Evolutionary conservation across 164 flowering plant genomes (phyloP).

Genomic region (Vitis rupestris): DNA sequence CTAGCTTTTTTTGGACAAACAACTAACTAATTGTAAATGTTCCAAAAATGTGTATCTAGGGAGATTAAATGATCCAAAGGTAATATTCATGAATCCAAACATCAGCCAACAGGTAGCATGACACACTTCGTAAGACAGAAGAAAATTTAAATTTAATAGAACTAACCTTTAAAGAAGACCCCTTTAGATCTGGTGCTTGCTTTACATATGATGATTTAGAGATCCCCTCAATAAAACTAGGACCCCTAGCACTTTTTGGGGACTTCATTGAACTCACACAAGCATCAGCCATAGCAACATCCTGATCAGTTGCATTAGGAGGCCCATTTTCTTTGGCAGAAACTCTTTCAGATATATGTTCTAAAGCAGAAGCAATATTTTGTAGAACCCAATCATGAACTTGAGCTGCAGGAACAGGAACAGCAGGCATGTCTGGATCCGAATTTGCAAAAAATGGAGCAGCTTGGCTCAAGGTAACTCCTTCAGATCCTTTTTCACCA

Average conservation of each 20-base stretch:
- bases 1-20: too few species aligned
- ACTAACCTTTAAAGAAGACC: constrained; percentile 86
- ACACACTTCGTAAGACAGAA: not conserved
- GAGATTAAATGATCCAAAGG: too few species aligned
- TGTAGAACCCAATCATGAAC: constrained; percentile 92
- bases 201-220: constrained; percentile 84
- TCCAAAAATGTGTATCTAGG: too few species aligned
- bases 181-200: constrained; percentile 79
- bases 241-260: constrained; percentile 52
- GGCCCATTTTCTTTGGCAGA: constrained; percentile 82
- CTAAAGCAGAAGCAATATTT: constrained; percentile 65
- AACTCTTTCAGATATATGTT: constrained; percentile 62
- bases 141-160: not conserved
- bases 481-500: constrained; percentile 76
- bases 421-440: constrained; percentile 99
- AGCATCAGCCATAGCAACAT: constrained; percentile 90
- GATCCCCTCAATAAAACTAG: constrained; percentile 82
- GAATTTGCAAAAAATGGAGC: constrained; percentile 98
- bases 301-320: constrained; percentile 65
- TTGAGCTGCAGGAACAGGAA: constrained; percentile 85
- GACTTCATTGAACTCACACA: constrained; percentile 44
- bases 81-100: not conserved
- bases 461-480: constrained; percentile 68
- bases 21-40: too few species aligned
- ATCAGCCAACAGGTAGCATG: constrained; percentile 1